Evolutionary conservation across 2,329 filamentous ascomycete genomes (phyloP).

Genomic region (Diaporthe capsici): DNA sequence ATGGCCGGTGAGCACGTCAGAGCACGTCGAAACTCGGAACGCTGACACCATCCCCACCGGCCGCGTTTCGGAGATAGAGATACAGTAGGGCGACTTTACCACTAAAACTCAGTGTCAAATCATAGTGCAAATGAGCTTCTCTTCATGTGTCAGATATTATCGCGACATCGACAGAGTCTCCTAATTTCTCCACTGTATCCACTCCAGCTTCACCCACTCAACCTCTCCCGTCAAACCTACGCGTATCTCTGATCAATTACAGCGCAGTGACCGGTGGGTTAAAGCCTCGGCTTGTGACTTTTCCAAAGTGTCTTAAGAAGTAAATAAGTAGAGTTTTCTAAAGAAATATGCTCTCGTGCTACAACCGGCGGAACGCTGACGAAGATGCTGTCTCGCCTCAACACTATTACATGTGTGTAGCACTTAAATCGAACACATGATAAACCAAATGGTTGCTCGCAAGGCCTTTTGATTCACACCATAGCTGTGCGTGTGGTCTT

Average conservation of each 20-base stretch:
- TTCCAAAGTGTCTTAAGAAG: not conserved
- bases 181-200: not conserved
- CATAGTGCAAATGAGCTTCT: not conserved
- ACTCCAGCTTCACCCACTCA: not conserved
- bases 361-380: not conserved
- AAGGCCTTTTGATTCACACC: not conserved
- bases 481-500: not conserved
- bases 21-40: slow-evolving; percentile 39
- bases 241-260: not conserved
- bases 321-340: not conserved
- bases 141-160: not conserved
- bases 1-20: slow-evolving; percentile 37
- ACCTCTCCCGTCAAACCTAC: not conserved
- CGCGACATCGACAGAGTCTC: not conserved
- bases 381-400: not conserved
- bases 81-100: not conserved
- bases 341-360: not conserved
- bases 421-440: not conserved
- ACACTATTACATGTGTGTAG: not conserved
- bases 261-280: not conserved
- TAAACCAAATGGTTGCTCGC: not conserved
- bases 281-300: not conserved
- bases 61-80: slow-evolving; percentile 16
- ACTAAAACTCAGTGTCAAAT: not conserved
- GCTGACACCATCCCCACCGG: slow-evolving; percentile 38